Conservation (phyloP, 1,284 basidiomycete genomes). For the Anthracocystis panici-leucophaei region DNA sequence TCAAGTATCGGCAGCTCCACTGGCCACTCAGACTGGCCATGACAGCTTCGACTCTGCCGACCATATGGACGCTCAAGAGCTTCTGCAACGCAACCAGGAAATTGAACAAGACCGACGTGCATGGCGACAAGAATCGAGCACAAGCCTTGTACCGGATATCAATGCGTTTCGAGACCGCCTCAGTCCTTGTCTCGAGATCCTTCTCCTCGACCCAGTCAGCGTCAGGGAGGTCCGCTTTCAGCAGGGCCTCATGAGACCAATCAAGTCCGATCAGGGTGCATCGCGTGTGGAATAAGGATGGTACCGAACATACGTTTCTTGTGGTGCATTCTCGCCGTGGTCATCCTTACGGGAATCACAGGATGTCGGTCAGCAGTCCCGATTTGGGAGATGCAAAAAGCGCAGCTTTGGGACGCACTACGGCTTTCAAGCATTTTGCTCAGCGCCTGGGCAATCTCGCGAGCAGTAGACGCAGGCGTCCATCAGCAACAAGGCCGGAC, state of each 20-base stretch:
- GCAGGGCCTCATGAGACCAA: not conserved
- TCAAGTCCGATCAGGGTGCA: conserved; percentile 9
- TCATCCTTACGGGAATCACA: conserved; percentile 4
- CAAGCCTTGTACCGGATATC: conserved; percentile 11
- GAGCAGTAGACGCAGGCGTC: not conserved
- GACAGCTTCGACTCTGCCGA: conserved; percentile 24
- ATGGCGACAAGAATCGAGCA: conserved; percentile 27
- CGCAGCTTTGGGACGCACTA: not conserved
- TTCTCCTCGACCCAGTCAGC: not conserved
- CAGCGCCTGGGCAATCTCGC: conserved; percentile 13
- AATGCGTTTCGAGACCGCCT: conserved; percentile 11
- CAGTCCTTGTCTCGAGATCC: conserved; percentile 25
- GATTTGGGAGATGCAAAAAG: conserved; percentile 2
- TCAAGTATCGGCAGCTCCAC: not conserved
- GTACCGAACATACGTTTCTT: conserved; percentile 25
- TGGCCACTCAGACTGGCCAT: not conserved
- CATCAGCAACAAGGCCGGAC: not conserved
- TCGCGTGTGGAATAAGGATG: conserved; percentile 23
- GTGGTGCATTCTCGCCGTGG: conserved; percentile 9
- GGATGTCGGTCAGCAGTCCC: conserved; percentile 21
- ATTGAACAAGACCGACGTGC: conserved; percentile 26
- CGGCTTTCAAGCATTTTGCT: not conserved
- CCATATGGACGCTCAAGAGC: conserved; percentile 12
- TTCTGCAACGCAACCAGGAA: conserved; percentile 18
- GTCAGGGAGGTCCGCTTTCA: not conserved